Evolutionary conservation across 176 grass and related monocot genomes (phyloP), one percentile per base, ranked within the genome.

Genomic region (Carex pumila): DNA sequence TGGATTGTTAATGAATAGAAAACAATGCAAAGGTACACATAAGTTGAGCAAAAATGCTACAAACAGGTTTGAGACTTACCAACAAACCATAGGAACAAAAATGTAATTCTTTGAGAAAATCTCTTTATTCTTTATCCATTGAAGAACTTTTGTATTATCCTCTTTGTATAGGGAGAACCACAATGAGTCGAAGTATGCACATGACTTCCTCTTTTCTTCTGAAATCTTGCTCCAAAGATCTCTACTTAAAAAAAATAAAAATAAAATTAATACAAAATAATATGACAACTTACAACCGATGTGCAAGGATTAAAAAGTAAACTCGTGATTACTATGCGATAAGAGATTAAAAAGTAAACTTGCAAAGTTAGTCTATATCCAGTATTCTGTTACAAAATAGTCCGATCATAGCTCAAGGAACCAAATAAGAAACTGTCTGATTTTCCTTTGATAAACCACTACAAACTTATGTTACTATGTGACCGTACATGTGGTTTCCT

Each of bases 41-140:
- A 65, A 32, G 32, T 34, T 15, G 6, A 70, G 36, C 7, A 70
- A 13, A 70, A 19, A 43, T 45, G 7, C 15, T 15, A 25, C 19
- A 62, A 62, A 62, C n/a, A 64, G 65, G 22, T 37, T 15, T 19
- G 61, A 49, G 30, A 91, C 88, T 67, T 71, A 95, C 96, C 88
- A 92, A 61, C 87, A 92, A 85, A 95, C 89, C 78, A 99, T 90
- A 82, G 96, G 96, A 61, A 99, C 87, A 74, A 99, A 99, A 76
- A 92, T 88, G 87, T 88, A 95, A 85, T 90, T 76, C 71, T 86
- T 93, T 80, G 96, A 90, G 81, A 95, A 99, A 85, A 93, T 88
- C 54, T 90, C 84, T 84, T 89, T 93, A 45, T 81, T 66, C 57
- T 95, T 93, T 30, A 94, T 95, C 96, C 96, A 98, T 71, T 84